Evolutionary conservation across 768 basidiomycete species (phyloP).

Genomic region (Naganishia friedmannii): DNA sequence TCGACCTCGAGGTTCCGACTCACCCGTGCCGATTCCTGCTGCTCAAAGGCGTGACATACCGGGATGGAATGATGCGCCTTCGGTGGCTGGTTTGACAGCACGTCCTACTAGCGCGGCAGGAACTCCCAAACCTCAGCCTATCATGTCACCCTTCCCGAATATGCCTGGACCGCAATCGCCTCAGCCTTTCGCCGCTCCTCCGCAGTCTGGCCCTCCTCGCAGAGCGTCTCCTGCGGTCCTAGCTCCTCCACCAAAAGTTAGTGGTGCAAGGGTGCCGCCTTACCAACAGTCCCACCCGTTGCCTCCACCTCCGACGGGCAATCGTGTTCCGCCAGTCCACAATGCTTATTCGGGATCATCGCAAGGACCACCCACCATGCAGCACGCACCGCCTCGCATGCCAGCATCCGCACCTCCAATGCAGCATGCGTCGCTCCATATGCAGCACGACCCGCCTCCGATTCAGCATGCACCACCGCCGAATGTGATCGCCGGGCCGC

Average conservation of each 20-base stretch:
- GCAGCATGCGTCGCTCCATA: not conserved
- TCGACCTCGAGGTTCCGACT: constrained; percentile 34
- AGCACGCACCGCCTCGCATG: constrained; percentile 31
- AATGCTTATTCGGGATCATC: constrained; percentile 53
- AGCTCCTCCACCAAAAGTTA: constrained; percentile 47
- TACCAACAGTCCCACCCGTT: constrained; percentile 18
- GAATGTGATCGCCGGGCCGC: constrained; percentile 42
- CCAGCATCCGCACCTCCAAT: constrained; percentile 29
- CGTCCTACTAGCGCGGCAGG: constrained; percentile 60
- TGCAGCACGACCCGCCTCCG: constrained; percentile 26
- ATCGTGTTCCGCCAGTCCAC: constrained; percentile 41
- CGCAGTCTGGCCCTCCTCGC: constrained; percentile 34
- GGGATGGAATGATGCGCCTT: constrained; percentile 90
- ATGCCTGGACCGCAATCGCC: constrained; percentile 28
- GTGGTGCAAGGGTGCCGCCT: constrained; percentile 23
- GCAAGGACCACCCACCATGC: constrained; percentile 32
- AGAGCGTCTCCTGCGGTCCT: constrained; percentile 40
- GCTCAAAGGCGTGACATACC: constrained; percentile 63
- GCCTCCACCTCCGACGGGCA: constrained; percentile 3
- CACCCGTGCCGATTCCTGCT: constrained; percentile 59
- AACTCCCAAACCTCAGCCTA: constrained; percentile 64
- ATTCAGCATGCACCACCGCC: constrained; percentile 33
- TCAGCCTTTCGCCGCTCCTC: constrained; percentile 11
- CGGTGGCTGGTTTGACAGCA: constrained; percentile 44
- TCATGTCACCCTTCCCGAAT: constrained; percentile 88